Evolutionary conservation across 352 stramenopile genomes (phyloP).

Genomic region (Pythium chondricola): DNA sequence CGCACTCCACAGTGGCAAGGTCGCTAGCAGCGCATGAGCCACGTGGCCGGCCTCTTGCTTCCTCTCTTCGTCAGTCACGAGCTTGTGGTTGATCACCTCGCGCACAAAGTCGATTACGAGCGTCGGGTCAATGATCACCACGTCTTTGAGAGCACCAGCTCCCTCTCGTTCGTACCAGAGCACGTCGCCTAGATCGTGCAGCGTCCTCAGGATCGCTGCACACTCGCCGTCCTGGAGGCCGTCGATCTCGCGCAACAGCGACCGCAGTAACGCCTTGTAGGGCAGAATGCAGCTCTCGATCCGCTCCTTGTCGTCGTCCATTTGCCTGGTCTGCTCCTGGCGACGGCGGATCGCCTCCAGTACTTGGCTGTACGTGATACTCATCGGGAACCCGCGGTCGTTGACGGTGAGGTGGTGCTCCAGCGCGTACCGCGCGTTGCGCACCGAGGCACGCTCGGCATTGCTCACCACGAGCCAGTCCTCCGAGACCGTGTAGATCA

Average conservation of each 20-base stretch:
- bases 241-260: constrained; percentile 8
- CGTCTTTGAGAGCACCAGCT: neutral
- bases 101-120: constrained; percentile 28
- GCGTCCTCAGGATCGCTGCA: constrained; percentile 2
- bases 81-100: constrained; percentile 10
- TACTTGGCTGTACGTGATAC: constrained; percentile 6
- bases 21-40: constrained; percentile 4
- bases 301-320: neutral
- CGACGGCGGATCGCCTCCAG: neutral
- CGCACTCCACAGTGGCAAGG: constrained; percentile 6
- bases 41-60: too few species aligned
- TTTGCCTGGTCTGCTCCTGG: neutral
- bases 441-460: neutral
- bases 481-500: constrained; percentile 2
- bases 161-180: constrained; percentile 17
- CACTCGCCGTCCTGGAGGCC: constrained; percentile 11
- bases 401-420: constrained; percentile 2
- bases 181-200: constrained; percentile 16
- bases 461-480: constrained; percentile 10
- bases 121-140: constrained; percentile 14
- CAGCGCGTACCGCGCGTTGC: neutral
- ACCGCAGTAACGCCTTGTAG: neutral
- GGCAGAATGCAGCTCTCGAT: constrained; percentile 2
- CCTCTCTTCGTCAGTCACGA: neutral
- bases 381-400: constrained; percentile 14